Evolutionary conservation across 2,329 filamentous ascomycete species (phyloP), one percentile per base, ranked within the genome.

Genomic region (Pseudohalonectria lignicola): DNA sequence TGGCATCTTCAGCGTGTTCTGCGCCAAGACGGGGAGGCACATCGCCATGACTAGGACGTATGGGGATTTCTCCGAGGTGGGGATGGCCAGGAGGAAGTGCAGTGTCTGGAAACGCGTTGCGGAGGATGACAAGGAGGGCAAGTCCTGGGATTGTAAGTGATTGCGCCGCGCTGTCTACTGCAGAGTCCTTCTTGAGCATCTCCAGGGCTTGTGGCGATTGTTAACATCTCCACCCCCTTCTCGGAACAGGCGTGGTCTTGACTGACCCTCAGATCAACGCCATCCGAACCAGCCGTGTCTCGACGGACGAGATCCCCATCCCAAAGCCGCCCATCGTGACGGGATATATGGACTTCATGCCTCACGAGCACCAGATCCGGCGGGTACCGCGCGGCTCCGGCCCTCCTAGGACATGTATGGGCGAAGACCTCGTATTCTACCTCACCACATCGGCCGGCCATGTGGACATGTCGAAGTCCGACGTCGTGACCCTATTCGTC

Each of bases 401-500:
- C 2, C 50, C 50, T 5, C 47, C 43, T 9, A 34, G 48, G 13
- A 44, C 41, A 1, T 48, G 39, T 5, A 34, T 51, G 40, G 42
- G 47, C 17, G 42, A 51, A n/a, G 50, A 52, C 21, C 40, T 52
- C 13, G 38, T 45, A 12, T 52, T 46, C 34, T 52, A 51, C 32
- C 39, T 51, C 19, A 42, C 11, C 19, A 33, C 20, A 23, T 12
- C 39, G 41, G 29, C 38, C 38, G 7, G 37, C 39, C 5, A 40
- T 40, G 31, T 23, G 15, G 41, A 37, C 29, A n/a, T 39, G 5
- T 30, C 40, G 13, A 32, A 43, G 4, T 38, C 45, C 1, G 43
- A 43, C 9, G 42, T 48, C 19, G 35, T 47, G 11, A 41, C 37
- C 36, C 28, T 45, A 11, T 52, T 50, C 37, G 41, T 47, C 18